Percentiles rank a stretch among this genome's conserved stretches.
Conservation (phyloP, 192 early-diverging fungal species). For the Linnemannia schmuckeri region DNA sequence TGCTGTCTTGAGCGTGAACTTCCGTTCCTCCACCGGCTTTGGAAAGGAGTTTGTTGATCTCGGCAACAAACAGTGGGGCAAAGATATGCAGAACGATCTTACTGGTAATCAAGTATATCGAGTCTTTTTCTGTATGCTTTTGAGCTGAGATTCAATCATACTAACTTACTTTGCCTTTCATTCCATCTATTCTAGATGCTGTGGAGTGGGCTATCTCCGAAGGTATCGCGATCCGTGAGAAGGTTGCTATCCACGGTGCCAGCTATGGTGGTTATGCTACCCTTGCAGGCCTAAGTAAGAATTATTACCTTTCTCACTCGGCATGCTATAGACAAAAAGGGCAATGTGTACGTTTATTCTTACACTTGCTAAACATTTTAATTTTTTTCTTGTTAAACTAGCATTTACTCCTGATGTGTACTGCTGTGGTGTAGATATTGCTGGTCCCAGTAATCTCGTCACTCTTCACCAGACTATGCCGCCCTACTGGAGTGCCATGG, state of each 20-base stretch:
- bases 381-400: background rate
- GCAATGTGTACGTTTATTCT: background rate
- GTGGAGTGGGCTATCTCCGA: slow-evolving; percentile 53
- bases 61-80: slow-evolving; percentile 48
- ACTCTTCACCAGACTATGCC: slow-evolving; percentile 47
- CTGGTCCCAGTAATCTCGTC: slow-evolving; percentile 54
- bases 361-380: background rate
- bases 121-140: background rate
- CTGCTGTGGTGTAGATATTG: slow-evolving; percentile 57
- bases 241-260: slow-evolving; percentile 57
- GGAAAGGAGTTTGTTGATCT: slow-evolving; percentile 42
- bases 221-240: slow-evolving; percentile 44
- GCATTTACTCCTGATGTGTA: slow-evolving; percentile 59
- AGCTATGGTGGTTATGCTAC: slow-evolving; percentile 58
- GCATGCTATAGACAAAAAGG: background rate
- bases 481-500: slow-evolving; percentile 54
- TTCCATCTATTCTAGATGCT: slow-evolving; percentile 22
- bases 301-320: background rate
- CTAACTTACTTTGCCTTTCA: background rate
- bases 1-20: slow-evolving; percentile 56
- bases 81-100: slow-evolving; percentile 57
- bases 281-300: slow-evolving; percentile 54
- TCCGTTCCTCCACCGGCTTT: slow-evolving; percentile 50
- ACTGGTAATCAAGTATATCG: slow-evolving; percentile 18
- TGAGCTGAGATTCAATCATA: background rate